Conservation (phyloP, 2,329 filamentous ascomycete species). For the Colletotrichum cordylinicola region DNA sequence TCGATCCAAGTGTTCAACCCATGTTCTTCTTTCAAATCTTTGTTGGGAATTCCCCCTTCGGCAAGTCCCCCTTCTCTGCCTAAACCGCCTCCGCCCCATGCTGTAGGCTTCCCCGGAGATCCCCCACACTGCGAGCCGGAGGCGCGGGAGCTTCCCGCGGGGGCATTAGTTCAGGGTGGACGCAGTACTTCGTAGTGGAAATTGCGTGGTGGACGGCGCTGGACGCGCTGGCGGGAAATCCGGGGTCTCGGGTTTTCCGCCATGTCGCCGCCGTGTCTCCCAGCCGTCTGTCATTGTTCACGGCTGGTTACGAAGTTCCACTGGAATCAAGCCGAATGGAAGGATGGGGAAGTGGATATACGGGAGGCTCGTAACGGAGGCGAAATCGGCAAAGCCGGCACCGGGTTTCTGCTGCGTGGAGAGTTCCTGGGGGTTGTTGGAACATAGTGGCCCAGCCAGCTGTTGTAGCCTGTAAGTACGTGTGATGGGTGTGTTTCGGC, state of each 20-base stretch:
- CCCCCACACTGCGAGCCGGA: slow-evolving; percentile 10
- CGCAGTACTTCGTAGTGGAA: not conserved
- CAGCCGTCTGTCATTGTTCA: not conserved
- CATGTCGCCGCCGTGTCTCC: not conserved
- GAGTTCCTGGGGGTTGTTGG: not conserved
- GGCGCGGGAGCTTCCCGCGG: not conserved
- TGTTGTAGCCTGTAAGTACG: no score
- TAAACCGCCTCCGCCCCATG: not conserved
- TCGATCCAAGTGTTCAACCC: slow-evolving; percentile 8
- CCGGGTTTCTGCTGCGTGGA: not conserved
- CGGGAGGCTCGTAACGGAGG: not conserved
- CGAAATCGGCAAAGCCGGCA: slow-evolving; percentile 3
- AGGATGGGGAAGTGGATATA: not conserved
- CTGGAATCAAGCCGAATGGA: not conserved
- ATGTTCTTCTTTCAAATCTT: not conserved
- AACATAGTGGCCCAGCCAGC: not conserved
- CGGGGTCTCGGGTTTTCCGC: not conserved
- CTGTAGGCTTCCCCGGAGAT: slow-evolving; percentile 9
- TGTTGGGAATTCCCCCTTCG: not conserved
- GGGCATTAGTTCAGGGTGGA: not conserved
- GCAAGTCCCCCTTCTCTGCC: not conserved
- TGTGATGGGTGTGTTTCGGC: not conserved
- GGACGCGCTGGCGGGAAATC: not conserved
- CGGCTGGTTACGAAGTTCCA: not conserved
- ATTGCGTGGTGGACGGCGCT: not conserved